Percentiles rank a stretch among this genome's conserved stretches.
phyloP scores from a whole-genome alignment of 1,139 yeast species.

The Meyerozyma elateridarum region DNA sequence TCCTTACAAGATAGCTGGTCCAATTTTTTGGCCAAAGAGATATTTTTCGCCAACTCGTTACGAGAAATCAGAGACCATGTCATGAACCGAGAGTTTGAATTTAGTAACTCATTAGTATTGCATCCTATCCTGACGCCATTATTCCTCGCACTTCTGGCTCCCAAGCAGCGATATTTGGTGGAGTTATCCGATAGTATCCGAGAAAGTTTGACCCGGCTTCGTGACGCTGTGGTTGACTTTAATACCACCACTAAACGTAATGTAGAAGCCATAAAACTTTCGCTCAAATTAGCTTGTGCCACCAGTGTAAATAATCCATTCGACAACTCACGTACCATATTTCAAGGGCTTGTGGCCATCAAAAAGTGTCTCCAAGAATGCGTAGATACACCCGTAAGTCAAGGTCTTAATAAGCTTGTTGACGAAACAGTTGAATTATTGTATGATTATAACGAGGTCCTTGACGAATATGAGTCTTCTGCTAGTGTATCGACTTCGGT shows the following conservation, averaged over 20 bases:
- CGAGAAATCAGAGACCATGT: conserved; percentile 2
- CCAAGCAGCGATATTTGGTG: background rate
- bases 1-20: background rate
- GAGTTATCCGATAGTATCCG: background rate
- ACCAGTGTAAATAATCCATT: background rate
- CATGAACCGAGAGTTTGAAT: conserved; percentile 4
- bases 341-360: conserved; percentile 1
- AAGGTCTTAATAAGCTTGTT: conserved; percentile 6
- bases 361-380: background rate
- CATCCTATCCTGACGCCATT: conserved; percentile 1
- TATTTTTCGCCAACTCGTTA: background rate
- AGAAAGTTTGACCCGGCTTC: background rate
- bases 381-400: background rate
- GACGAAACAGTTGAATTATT: conserved; percentile 15
- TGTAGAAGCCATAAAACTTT: background rate
- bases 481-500: background rate
- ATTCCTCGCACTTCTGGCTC: background rate
- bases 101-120: conserved; percentile 1
- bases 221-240: background rate
- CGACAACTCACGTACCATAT: background rate
- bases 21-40: background rate
- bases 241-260: background rate
- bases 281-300: background rate
- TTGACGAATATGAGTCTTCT: conserved; percentile 7
- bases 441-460: conserved; percentile 14